These are phyloP conservation scores for Ophiostoma quercus DNA, from an alignment of 2,329 filamentous ascomycete genomes.

Conservation along the genomic window DNA sequence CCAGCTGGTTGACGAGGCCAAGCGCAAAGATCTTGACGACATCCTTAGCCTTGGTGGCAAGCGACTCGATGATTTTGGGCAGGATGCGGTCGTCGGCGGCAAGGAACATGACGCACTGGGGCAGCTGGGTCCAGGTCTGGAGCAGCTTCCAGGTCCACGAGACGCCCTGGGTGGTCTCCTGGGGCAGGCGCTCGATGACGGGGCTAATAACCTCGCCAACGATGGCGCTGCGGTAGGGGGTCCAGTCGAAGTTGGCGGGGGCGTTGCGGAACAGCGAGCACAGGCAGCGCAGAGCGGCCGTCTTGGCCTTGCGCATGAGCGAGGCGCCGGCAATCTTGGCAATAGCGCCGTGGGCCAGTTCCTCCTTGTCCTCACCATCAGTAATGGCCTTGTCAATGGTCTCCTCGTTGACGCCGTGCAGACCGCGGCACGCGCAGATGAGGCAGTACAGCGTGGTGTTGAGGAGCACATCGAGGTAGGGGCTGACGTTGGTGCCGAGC, in stretches of 20 bases:
- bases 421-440: constrained; percentile 60
- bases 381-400: constrained; percentile 38
- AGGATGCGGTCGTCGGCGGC: constrained; percentile 58
- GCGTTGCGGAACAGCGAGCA: constrained; percentile 72
- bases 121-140: constrained; percentile 69
- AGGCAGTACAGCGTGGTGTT: constrained; percentile 78
- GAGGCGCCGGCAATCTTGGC: constrained; percentile 39
- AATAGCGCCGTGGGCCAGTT: neutral
- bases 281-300: constrained; percentile 75
- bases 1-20: constrained; percentile 65
- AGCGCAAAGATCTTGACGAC: constrained; percentile 81
- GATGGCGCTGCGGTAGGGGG: constrained; percentile 62
- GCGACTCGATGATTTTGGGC: constrained; percentile 63
- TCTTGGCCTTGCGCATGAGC: constrained; percentile 60
- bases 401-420: constrained; percentile 34
- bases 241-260: constrained; percentile 59
- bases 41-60: constrained; percentile 63
- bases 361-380: constrained; percentile 33
- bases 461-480: constrained; percentile 63
- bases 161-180: constrained; percentile 83
- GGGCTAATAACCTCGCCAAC: constrained; percentile 71
- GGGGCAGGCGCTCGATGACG: constrained; percentile 69
- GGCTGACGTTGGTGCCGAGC: constrained; percentile 65
- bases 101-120: constrained; percentile 64
- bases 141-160: constrained; percentile 79